Conservation (phyloP, 495 filamentous ascomycete species). For the Parathielavia hyrcaniae region DNA sequence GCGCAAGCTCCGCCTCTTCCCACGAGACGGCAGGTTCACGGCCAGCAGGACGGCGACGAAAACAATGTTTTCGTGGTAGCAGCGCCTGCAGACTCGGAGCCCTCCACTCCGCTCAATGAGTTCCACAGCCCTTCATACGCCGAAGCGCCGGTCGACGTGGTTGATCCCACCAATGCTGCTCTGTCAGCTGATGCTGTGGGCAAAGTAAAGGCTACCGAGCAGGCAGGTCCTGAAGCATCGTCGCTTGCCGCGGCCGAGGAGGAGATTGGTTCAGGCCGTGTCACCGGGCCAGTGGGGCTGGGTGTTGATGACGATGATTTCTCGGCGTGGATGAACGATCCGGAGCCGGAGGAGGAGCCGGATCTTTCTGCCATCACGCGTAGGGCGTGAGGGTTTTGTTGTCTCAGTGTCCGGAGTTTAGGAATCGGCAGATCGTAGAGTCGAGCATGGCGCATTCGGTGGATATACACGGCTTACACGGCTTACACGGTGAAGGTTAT, state of each 20-base stretch:
- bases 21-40: slow-evolving; percentile 23
- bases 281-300: background rate
- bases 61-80: slow-evolving; percentile 54
- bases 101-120: slow-evolving; percentile 43
- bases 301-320: slow-evolving; percentile 27
- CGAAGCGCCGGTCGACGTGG: slow-evolving; percentile 43
- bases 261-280: background rate
- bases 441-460: slow-evolving; percentile 3
- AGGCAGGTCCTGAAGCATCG: background rate
- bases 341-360: slow-evolving; percentile 19
- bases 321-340: slow-evolving; percentile 35
- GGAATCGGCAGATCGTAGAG: background rate
- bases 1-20: slow-evolving; percentile 43
- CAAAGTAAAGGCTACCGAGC: background rate
- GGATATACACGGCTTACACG: slow-evolving; percentile 6
- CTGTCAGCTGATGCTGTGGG: background rate
- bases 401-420: background rate
- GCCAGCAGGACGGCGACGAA: slow-evolving; percentile 30
- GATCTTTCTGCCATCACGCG: background rate
- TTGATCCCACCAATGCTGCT: slow-evolving; percentile 18
- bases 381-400: background rate
- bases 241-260: background rate
- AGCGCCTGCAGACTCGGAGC: slow-evolving; percentile 53
- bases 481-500: background rate
- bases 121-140: slow-evolving; percentile 29